phyloP scores from a whole-genome alignment of 1,284 basidiomycete genomes.

The Acaromyces ingoldii region DNA sequence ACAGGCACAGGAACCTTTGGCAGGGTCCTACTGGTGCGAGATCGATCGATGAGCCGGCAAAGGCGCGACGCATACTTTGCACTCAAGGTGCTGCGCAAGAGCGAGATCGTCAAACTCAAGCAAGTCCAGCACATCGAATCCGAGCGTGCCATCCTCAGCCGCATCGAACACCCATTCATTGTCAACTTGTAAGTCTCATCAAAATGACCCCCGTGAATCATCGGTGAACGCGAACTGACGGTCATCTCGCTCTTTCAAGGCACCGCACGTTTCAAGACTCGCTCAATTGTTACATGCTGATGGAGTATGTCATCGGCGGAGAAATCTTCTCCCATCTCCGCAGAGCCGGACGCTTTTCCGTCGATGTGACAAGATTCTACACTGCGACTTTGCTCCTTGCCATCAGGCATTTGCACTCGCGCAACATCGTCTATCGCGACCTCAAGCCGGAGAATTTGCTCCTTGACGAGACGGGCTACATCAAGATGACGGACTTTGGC shows the following conservation, averaged over 20 bases:
- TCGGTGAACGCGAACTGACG: no score
- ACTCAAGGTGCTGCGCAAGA: conserved; percentile 58
- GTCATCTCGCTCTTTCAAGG: no score
- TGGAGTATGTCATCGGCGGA: conserved; percentile 58
- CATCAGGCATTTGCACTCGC: conserved; percentile 45
- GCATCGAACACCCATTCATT: conserved; percentile 43
- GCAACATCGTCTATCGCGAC: conserved; percentile 56
- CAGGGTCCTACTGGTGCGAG: conserved; percentile 35
- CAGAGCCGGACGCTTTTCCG: conserved; percentile 53
- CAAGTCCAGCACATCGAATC: conserved; percentile 60
- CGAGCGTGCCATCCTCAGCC: conserved; percentile 55
- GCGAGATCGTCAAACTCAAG: conserved; percentile 57
- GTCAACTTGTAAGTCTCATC: conserved; percentile 29
- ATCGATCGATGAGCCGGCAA: no score
- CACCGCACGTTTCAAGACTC: conserved; percentile 56
- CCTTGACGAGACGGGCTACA: conserved; percentile 53
- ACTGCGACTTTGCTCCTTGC: conserved; percentile 57
- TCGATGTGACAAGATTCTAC: conserved; percentile 58
- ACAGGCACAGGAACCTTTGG: conserved; percentile 47
- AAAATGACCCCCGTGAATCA: no score
- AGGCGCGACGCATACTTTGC: conserved; percentile 52
- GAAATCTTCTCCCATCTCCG: conserved; percentile 57
- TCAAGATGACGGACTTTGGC: conserved; percentile 56
- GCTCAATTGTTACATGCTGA: conserved; percentile 58
- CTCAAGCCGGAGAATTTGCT: conserved; percentile 58